These are phyloP conservation scores for Dendrobium huoshanense DNA, from an alignment of 106 monocot genomes.

Conservation along the genomic window DNA sequence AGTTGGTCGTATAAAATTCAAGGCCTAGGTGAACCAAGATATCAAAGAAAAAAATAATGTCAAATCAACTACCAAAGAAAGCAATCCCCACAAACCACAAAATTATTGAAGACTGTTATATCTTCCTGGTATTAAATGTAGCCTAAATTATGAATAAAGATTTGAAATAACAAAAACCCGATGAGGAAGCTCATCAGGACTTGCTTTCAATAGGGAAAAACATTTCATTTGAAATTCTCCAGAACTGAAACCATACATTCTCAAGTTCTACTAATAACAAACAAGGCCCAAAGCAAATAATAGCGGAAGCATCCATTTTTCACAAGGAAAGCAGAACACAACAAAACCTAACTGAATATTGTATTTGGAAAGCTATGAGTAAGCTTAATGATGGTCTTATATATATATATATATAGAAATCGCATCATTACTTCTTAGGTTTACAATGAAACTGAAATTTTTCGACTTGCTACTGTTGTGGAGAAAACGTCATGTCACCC, in stretches of 20 bases:
- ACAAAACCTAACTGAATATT: neutral
- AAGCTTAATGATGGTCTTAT: no score
- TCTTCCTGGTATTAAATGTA: neutral
- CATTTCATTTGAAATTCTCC: no score
- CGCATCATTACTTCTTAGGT: constrained; percentile 42
- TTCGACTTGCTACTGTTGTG: constrained; percentile 87
- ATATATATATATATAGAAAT: no score
- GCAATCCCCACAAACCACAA: no score
- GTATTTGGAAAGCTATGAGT: neutral
- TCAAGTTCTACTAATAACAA: neutral
- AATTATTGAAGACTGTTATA: neutral
- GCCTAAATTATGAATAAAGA: neutral
- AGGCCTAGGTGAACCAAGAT: neutral
- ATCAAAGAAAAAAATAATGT: constrained; percentile 1
- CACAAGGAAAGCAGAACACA: neutral
- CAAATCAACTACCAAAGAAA: no score
- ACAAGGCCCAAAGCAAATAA: neutral
- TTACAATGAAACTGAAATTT: constrained; percentile 60
- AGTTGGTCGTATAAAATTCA: neutral
- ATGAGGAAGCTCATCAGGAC: no score
- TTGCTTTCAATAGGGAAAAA: no score
- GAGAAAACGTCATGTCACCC: constrained; percentile 94
- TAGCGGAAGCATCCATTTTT: neutral
- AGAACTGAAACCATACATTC: neutral
- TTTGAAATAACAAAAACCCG: neutral